These are phyloP conservation scores for Gonapodya prolifera DNA, from an alignment of 192 early-diverging fungal genomes.

Conservation along the genomic window DNA sequence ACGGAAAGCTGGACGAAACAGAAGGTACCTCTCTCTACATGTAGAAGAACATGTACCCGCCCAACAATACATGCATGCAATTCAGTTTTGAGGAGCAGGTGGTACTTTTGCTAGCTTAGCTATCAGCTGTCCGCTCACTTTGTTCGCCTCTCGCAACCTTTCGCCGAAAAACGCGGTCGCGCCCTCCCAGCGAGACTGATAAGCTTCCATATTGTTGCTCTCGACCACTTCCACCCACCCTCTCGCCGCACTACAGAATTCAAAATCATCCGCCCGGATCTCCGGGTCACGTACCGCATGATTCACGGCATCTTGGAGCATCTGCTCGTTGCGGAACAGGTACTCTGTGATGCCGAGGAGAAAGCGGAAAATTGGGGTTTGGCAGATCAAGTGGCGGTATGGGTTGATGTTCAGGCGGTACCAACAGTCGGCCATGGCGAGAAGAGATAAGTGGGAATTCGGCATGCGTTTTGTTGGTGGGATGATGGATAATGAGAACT, in stretches of 20 bases:
- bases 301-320: constrained; percentile 78
- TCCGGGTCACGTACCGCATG: constrained; percentile 52
- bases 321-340: constrained; percentile 63
- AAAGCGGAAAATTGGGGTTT: constrained; percentile 74
- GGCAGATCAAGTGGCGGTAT: constrained; percentile 88
- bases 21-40: not conserved
- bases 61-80: too few relatives aligned
- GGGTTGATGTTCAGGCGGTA: constrained; percentile 68
- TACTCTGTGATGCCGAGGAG: constrained; percentile 77
- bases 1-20: not conserved
- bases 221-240: constrained; percentile 92
- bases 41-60: too few relatives aligned
- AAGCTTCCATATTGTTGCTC: constrained; percentile 67
- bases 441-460: constrained; percentile 87
- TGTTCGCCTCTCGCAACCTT: constrained; percentile 39
- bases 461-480: constrained; percentile 26
- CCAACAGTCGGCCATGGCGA: constrained; percentile 95
- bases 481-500: constrained; percentile 68
- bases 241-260: constrained; percentile 79
- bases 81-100: not conserved
- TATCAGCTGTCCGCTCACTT: constrained; percentile 38
- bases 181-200: constrained; percentile 67
- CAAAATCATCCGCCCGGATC: constrained; percentile 46
- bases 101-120: constrained; percentile 1
- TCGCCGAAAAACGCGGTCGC: constrained; percentile 74